Conservation (phyloP, 331 rosid genomes). For the Pyrus hybrid region DNA sequence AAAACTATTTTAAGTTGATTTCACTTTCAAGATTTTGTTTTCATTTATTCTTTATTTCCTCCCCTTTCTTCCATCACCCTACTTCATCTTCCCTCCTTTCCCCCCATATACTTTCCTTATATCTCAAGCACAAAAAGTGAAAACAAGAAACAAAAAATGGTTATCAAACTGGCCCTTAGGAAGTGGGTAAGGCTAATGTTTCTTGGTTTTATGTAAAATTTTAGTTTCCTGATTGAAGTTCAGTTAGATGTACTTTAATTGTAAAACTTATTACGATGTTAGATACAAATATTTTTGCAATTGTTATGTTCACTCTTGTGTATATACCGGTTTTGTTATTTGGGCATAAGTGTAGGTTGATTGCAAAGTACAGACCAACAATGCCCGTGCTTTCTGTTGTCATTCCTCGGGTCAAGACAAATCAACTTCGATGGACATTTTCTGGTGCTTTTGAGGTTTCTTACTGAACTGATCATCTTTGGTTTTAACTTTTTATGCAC, state of each 20-base stretch:
- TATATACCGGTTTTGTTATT: background rate
- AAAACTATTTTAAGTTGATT: too few species aligned
- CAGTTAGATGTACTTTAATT: background rate
- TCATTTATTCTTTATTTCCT: too few species aligned
- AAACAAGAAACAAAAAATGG: too few species aligned
- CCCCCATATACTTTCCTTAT: too few species aligned
- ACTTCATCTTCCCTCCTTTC: too few species aligned
- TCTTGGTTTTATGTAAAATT: background rate
- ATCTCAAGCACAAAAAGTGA: too few species aligned
- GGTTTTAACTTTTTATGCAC: background rate
- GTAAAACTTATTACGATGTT: background rate
- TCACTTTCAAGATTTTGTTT: too few species aligned
- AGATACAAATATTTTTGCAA: background rate
- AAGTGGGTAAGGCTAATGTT: background rate
- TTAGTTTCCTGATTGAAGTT: background rate
- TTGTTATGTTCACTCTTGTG: background rate
- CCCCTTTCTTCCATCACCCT: too few species aligned
- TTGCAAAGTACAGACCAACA: conserved; percentile 30
- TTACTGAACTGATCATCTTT: background rate
- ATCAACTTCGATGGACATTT: conserved; percentile 35
- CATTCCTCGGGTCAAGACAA: conserved; percentile 34
- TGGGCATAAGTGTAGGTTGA: conserved; percentile 15
- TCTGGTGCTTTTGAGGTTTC: conserved; percentile 37
- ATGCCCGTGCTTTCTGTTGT: conserved; percentile 42
- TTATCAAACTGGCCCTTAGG: background rate